Base-by-base conservation (phyloP, 2,329 filamentous ascomycete genomes). In the Boeremia exigua region DNA sequence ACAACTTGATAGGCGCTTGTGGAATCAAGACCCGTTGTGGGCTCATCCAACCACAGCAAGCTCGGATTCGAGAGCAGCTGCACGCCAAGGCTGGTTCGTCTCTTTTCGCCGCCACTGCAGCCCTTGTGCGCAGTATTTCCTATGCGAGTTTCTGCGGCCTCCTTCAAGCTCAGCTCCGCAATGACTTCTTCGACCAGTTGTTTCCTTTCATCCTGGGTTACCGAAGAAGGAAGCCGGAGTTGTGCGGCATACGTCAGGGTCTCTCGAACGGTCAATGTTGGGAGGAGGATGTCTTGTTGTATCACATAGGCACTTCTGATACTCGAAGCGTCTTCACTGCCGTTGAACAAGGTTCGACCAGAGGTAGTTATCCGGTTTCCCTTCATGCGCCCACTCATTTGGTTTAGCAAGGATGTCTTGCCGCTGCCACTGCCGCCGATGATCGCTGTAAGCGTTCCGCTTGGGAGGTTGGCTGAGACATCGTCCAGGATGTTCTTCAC, bases 41-140 rank as follows among this genome's bases (percentile, higher is more conserved):
- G 89, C 65, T 93, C 90, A 66, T 94, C 90, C 19, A 92, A 82
- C 71, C 91, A 92, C 6, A 93, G 76, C 1, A 93, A 83, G 6
- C 88, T 91, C 1, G 90, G 90, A 68, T 92, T 93, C 4, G 88
- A 86, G n/a, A 93, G 78, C 52, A 93, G 80, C 66, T 92, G 90
- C 4, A 93, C 89, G 2, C 89, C 90, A 43, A 93, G 90, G 59
- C 88, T 91, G 0, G 88, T 88, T 29, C 90, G 80, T 58, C 90
- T 81, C 78, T 92, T 92, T 72, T 93, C 90, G 3, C 90, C 90
- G 0, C 90, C 90, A 40, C 88, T 92, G 66, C 90, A 92, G 0
- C 89, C 90, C 40, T 89, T 87, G 65, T 91, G 88, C 46, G 84
- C 82, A 52, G 83, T 84, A 63, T 87, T 88, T 1, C 90, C 90